Conservation (phyloP, 148 eudicot species). For the Persicaria tinctoria region DNA sequence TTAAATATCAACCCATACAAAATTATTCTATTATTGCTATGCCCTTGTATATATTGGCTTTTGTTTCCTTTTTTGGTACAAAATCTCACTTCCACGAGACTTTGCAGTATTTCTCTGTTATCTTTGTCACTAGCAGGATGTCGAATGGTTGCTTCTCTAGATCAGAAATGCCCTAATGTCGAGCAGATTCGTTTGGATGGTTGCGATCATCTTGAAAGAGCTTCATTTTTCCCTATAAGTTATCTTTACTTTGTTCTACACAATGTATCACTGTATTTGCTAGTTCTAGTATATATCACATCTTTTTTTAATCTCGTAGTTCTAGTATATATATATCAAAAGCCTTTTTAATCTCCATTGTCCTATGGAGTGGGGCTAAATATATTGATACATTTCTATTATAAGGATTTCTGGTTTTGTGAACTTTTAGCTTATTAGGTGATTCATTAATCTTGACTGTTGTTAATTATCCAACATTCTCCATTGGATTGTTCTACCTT, state of each 20-base stretch:
- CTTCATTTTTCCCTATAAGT: constrained; percentile 73
- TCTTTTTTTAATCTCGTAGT: background rate
- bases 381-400: background rate
- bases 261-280: background rate
- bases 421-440: too few species aligned
- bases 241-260: background rate
- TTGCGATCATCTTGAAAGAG: constrained; percentile 94
- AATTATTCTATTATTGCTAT: too few species aligned
- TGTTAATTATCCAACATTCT: too few species aligned
- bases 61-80: constrained; percentile 22
- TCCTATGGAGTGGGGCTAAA: background rate
- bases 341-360: background rate
- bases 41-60: too few species aligned
- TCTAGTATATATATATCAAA: background rate
- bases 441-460: too few species aligned
- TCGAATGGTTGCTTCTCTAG: constrained; percentile 56
- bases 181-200: constrained; percentile 83
- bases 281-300: too few species aligned
- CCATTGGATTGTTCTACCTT: too few species aligned
- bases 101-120: constrained; percentile 57
- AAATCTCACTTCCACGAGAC: constrained; percentile 66
- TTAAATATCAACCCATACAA: too few species aligned
- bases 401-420: too few species aligned
- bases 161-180: constrained; percentile 61
- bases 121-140: constrained; percentile 84